phyloP scores from a whole-genome alignment of 2,329 filamentous ascomycete species.

The Torrubiellomyces zombiae region DNA sequence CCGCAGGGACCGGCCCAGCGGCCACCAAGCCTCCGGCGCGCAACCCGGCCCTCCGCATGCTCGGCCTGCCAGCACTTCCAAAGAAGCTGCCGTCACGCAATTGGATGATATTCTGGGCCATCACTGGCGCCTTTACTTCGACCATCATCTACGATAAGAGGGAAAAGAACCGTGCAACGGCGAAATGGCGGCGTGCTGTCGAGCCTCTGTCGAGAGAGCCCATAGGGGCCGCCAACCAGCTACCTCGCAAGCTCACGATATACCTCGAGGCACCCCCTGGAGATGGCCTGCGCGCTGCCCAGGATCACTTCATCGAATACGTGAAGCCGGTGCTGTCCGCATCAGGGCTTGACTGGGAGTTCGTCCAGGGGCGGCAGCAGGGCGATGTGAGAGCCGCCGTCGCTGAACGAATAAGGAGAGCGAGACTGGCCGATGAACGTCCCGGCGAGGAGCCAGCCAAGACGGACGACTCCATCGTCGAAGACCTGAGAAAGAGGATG shows the following conservation, averaged over 20 bases:
- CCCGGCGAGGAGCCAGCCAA: conserved; percentile 30
- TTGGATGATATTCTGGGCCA: conserved; percentile 86
- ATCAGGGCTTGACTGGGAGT: conserved; percentile 88
- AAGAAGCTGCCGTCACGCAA: conserved; percentile 83
- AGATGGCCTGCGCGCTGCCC: conserved; percentile 67
- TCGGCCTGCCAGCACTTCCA: conserved; percentile 73
- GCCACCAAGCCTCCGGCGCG: conserved; percentile 11
- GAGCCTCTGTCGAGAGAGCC: conserved; percentile 68
- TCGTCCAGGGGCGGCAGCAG: conserved; percentile 78
- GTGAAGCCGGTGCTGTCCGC: conserved; percentile 84
- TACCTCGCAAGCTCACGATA: conserved; percentile 73
- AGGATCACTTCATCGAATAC: conserved; percentile 92
- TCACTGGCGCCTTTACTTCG: conserved; percentile 61
- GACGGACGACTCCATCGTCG: conserved; percentile 37
- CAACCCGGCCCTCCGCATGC: conserved; percentile 61
- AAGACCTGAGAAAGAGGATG: conserved; percentile 45
- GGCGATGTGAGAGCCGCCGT: conserved; percentile 82
- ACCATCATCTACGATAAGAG: conserved; percentile 84
- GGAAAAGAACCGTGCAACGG: conserved; percentile 70
- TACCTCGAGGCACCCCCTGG: conserved; percentile 75
- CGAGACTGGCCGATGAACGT: conserved; percentile 40
- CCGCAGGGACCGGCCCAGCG: conserved; percentile 2
- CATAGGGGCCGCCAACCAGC: conserved; percentile 46
- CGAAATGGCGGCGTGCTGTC: conserved; percentile 75
- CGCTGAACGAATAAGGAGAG: conserved; percentile 70